Percentiles rank a stretch among this genome's conserved stretches.
Conservation (phyloP, 345 rosid genomes). For the Populus nigra region DNA sequence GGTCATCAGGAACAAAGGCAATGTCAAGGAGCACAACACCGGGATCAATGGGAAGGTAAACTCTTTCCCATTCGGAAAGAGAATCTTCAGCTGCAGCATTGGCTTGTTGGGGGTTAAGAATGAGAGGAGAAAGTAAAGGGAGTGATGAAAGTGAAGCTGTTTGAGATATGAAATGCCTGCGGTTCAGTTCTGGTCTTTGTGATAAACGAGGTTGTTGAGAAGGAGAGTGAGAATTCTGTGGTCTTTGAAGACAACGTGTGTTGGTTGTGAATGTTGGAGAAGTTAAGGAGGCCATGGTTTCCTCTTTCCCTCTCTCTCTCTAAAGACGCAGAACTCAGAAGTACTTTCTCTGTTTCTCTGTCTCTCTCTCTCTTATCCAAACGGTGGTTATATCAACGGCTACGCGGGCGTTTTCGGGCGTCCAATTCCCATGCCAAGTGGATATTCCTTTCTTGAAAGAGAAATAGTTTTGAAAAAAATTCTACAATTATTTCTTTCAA, state of each 20-base stretch:
- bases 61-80: conserved; percentile 79
- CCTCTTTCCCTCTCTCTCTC: neutral
- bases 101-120: conserved; percentile 27
- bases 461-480: too few species aligned
- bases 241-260: conserved; percentile 26
- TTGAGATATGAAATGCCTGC: conserved; percentile 51
- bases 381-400: conserved; percentile 28
- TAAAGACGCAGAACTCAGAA: too few species aligned
- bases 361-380: conserved; percentile 32
- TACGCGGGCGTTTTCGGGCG: conserved; percentile 35
- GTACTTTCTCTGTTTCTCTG: neutral
- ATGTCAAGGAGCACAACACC: conserved; percentile 96
- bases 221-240: conserved; percentile 12
- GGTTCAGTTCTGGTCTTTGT: conserved; percentile 28
- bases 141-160: conserved; percentile 43
- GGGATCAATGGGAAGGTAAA: conserved; percentile 71
- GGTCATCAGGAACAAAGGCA: conserved; percentile 79
- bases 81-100: conserved; percentile 44
- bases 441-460: neutral
- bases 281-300: conserved; percentile 25
- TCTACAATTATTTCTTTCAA: too few species aligned
- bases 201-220: conserved; percentile 25
- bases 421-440: conserved; percentile 10
- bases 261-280: conserved; percentile 21
- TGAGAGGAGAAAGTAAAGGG: conserved; percentile 27